Conservation (phyloP, 257 asterid genomes). For the Ligustrum vulgare region DNA sequence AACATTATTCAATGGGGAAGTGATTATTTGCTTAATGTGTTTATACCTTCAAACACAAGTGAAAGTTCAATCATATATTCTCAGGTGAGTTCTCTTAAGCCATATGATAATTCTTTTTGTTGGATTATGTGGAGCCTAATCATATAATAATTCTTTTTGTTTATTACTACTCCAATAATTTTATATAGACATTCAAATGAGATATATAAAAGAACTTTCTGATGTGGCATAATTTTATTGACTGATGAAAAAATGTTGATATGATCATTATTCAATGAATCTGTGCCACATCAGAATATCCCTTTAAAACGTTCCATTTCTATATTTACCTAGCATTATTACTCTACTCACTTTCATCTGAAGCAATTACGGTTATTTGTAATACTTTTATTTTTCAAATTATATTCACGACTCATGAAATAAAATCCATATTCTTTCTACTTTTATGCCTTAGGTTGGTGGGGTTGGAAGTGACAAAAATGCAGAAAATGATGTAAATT, state of each 20-base stretch:
- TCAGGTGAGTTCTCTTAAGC: slow-evolving; percentile 38
- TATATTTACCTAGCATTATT: too few relatives aligned
- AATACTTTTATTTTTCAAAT: not conserved
- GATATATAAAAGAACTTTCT: too few relatives aligned
- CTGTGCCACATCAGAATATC: too few relatives aligned
- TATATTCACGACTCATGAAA: not conserved
- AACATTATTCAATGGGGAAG: slow-evolving; percentile 63
- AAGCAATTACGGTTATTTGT: too few relatives aligned
- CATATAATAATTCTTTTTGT: too few relatives aligned
- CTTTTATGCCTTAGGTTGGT: slow-evolving; percentile 39
- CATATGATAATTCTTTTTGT: not conserved
- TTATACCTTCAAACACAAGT: slow-evolving; percentile 35
- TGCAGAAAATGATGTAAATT: slow-evolving; percentile 39
- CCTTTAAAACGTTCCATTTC: too few relatives aligned
- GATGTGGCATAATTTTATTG: too few relatives aligned
- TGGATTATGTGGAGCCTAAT: not conserved
- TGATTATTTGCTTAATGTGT: slow-evolving; percentile 52
- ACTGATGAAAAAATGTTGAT: too few relatives aligned
- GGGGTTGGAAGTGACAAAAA: slow-evolving; percentile 19
- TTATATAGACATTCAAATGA: too few relatives aligned
- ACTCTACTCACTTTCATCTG: too few relatives aligned
- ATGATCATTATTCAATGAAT: too few relatives aligned
- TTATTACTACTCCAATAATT: too few relatives aligned
- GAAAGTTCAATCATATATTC: slow-evolving; percentile 37
- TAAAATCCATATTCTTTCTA: not conserved